These are phyloP conservation scores for Arabidopsis lyrata DNA, from an alignment of 441 rosid genomes.

Conservation along the genomic window DNA sequence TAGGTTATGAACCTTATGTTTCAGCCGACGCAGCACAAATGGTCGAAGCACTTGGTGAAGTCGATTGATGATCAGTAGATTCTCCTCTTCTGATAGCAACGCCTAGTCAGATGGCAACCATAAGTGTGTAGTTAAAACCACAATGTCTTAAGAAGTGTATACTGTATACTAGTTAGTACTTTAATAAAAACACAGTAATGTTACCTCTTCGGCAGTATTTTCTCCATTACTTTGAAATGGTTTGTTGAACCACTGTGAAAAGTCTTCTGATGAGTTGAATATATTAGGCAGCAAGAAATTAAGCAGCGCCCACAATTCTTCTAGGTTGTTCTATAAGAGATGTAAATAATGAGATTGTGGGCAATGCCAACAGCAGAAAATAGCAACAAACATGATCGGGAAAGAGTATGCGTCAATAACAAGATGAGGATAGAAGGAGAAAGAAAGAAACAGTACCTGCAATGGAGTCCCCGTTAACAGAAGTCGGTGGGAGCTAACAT, in stretches of 20 bases:
- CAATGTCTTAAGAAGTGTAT: slow-evolving; percentile 3
- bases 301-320: slow-evolving; percentile 96
- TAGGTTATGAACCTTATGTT: slow-evolving; percentile 74
- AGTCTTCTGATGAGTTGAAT: slow-evolving; percentile 95
- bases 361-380: slow-evolving; percentile 15
- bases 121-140: slow-evolving; percentile 2
- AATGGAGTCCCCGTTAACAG: slow-evolving; percentile 94
- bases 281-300: slow-evolving; percentile 95
- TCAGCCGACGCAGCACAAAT: slow-evolving; percentile 91
- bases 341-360: slow-evolving; percentile 37
- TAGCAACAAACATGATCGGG: background rate
- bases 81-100: slow-evolving; percentile 94
- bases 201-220: slow-evolving; percentile 87
- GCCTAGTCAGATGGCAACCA: slow-evolving; percentile 59
- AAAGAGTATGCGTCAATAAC: slow-evolving; percentile 17
- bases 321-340: slow-evolving; percentile 81
- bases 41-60: slow-evolving; percentile 99
- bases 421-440: slow-evolving; percentile 14
- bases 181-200: slow-evolving; percentile 33
- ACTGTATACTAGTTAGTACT: slow-evolving; percentile 20
- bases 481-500: slow-evolving; percentile 87
- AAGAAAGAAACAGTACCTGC: slow-evolving; percentile 56
- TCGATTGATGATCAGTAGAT: slow-evolving; percentile 90
- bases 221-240: slow-evolving; percentile 95
- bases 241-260: slow-evolving; percentile 99